Base-by-base conservation (phyloP, 2,329 filamentous ascomycete genomes). In the Kalmusia sp. region DNA sequence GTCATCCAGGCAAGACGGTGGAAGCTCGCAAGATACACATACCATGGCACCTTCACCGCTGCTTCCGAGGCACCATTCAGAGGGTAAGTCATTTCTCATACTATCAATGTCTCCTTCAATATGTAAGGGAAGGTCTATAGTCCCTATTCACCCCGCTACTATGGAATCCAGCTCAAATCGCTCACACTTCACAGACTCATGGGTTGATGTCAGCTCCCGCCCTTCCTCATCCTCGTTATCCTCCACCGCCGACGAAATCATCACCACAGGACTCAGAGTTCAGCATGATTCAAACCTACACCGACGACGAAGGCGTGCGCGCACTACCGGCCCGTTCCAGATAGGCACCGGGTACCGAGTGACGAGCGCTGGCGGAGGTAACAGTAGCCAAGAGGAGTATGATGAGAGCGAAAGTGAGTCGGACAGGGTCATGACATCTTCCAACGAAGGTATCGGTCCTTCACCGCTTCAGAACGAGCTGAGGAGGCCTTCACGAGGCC, bases 211-310 rank as follows among this genome's bases (percentile, higher is more conserved):
- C 55, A 86, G 90, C 40, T 97, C 93, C 3, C 91, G 95, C 65
- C 92, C 93, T 6, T 97, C 93, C 0, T 96, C 93, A 2, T 96
- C 93, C 2, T 97, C 93, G 12, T 80, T 96, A 11, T 96, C 93
- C 17, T 96, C 84, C 17, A 76, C 87, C 49, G 87, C 89, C 69
- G 92, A 96, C 61, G 93, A 97, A 68, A 93, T 96, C 62, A 89
- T 96, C 60, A 96, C 92, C 2, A 95, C 91, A 4, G 93, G 93
- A 22, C 82, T 97, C 35, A 86, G 87, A 48, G 87, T 97, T 47
- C 88, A 90, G 59, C 81, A 83, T 60, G 83, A 84, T 63, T 82
- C 85, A 39, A 85, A 86, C 62, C 76, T 80, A 21, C 83, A 85
- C 21, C 84, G 88, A 53, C 86, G 88, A 52, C 75, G 80, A 53